Evolutionary conservation across 2,329 filamentous ascomycete genomes (phyloP), one percentile per base, ranked within the genome.

Genomic region (Phyllosticta citribraziliensis): DNA sequence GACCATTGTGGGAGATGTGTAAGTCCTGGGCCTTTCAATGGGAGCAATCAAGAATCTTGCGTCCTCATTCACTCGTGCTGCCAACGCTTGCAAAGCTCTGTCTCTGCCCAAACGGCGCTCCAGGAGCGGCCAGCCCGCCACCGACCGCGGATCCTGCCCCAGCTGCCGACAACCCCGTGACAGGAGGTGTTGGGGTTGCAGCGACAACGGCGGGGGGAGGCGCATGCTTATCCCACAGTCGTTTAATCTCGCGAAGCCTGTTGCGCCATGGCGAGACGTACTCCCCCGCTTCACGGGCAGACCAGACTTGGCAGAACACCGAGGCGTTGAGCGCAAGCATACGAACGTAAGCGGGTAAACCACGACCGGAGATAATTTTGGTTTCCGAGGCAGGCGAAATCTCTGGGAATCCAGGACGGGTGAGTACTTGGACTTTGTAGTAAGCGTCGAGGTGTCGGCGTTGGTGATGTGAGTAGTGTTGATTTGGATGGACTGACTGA

Each of bases 281-380:
- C 72, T 96, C 91, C 61, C 88, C 88, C 5, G 87, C 88, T 65
- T 88, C 84, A 55, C 86, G 82, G 68, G 84, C 86, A 55, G 84
- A 84, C 91, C 93, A 97, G n/a, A 97, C 92, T 53, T 88, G 83
- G 1, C 89, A 91, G 73, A 97, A 97, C 9, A 97, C 90, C 14
- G 90, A 95, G 0, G 94, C 92, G 70, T 97, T 97, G 64, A 99
- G 83, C 0, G 93, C 91, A 19, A 97, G 79, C 55, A 96, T 85
- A 47, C 94, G 86, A 58, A 97, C 89, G 70, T 97, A 95, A 10
- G 86, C 83, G 0, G 92, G 89, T 9, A 99, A 80, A 12, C 90
- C 90, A 66, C 85, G 86, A 33, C 93, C 83, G 17, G 88, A 92
- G 62, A 99, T 83, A 67, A 97, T 88, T 73, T 97, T 97, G 9